These are phyloP conservation scores for Floccularia luteovirens DNA, from an alignment of 768 basidiomycete species.

Conservation along the genomic window DNA sequence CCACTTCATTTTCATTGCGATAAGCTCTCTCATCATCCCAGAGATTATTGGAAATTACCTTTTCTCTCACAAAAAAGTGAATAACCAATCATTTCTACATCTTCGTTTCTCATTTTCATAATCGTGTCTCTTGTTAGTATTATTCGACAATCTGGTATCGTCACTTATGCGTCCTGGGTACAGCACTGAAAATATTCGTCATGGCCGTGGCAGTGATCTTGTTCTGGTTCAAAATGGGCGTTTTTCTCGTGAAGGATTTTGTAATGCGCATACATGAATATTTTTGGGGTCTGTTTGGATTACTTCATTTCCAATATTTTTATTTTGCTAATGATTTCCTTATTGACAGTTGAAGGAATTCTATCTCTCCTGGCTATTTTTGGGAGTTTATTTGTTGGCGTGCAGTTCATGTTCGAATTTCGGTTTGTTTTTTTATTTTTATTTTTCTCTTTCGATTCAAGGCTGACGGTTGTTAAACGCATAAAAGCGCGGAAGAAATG, in stretches of 20 bases:
- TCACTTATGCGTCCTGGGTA: constrained; percentile 77
- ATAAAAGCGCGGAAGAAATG: constrained; percentile 62
- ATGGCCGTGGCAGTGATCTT: constrained; percentile 94
- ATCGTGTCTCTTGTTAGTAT: no score
- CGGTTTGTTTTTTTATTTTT: constrained; percentile 41
- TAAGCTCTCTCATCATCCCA: constrained; percentile 84
- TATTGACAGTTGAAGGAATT: no score
- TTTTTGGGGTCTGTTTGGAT: constrained; percentile 52
- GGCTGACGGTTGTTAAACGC: constrained; percentile 5
- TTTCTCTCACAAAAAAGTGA: constrained; percentile 60
- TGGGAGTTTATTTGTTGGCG: constrained; percentile 67
- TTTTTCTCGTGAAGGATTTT: constrained; percentile 71
- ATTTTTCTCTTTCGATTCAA: neutral
- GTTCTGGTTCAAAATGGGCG: constrained; percentile 88
- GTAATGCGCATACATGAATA: constrained; percentile 52
- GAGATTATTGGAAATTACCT: constrained; percentile 60
- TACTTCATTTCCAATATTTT: no score
- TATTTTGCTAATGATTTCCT: no score
- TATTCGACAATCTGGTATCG: constrained; percentile 74
- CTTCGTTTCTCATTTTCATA: neutral
- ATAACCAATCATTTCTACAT: constrained; percentile 9
- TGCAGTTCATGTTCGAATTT: constrained; percentile 96
- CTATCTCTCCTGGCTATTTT: constrained; percentile 55
- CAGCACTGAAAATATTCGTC: constrained; percentile 73
- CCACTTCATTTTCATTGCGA: constrained; percentile 72